Conservation (phyloP, 768 basidiomycete species). For the Crassisporium funariophilum region DNA sequence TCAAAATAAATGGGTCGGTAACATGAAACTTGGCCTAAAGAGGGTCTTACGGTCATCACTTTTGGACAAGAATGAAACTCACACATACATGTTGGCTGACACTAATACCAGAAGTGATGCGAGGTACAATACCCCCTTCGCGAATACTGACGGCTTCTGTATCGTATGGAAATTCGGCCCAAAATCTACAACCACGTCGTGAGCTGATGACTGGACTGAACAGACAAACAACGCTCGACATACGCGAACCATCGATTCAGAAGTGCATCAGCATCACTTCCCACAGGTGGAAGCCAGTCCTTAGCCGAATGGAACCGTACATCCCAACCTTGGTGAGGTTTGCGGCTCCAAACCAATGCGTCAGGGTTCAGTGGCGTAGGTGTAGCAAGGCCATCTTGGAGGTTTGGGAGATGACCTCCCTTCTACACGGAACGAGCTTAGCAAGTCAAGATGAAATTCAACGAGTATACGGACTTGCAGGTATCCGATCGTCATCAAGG, state of each 20-base stretch:
- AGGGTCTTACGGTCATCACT: no score
- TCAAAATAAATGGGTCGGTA: no score
- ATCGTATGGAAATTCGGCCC: constrained; percentile 41
- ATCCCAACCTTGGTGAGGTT: constrained; percentile 28
- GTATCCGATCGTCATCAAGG: constrained; percentile 61
- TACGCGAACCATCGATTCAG: constrained; percentile 47
- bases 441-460: neutral
- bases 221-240: constrained; percentile 20
- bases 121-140: constrained; percentile 39
- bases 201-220: neutral
- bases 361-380: constrained; percentile 1
- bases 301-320: constrained; percentile 19
- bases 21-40: no score
- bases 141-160: constrained; percentile 38
- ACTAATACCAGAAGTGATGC: neutral
- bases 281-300: neutral
- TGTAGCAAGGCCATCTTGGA: constrained; percentile 42
- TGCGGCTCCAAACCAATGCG: constrained; percentile 35
- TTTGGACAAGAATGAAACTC: no score
- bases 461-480: constrained; percentile 48
- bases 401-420: constrained; percentile 48
- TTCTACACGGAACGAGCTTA: constrained; percentile 31
- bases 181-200: constrained; percentile 41
- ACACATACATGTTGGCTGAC: constrained; percentile 14
- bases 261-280: constrained; percentile 18